These are phyloP conservation scores for Solanum peruvianum DNA, from an alignment of 257 asterid species.

Conservation along the genomic window DNA sequence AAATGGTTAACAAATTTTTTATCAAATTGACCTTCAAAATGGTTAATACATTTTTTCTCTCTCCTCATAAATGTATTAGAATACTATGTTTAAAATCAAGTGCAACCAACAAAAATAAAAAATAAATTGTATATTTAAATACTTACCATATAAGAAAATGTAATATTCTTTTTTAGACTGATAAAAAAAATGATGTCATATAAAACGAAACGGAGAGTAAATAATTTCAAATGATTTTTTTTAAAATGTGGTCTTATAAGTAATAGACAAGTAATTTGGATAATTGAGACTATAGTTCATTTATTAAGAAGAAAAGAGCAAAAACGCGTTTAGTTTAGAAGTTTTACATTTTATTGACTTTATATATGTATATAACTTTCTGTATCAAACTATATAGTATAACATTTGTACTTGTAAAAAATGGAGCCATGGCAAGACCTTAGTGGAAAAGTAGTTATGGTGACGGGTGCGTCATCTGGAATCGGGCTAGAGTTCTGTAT, in stretches of 20 bases:
- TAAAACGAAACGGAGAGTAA: no score
- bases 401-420: background rate
- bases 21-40: no score
- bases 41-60: no score
- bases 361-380: background rate
- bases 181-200: rapidly evolving
- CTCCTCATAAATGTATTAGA: no score
- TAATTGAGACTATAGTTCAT: no score
- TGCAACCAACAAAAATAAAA: no score
- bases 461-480: conserved; percentile 13
- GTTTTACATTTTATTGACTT: background rate
- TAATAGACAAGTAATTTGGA: background rate
- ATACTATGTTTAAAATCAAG: no score
- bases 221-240: no score
- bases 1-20: no score
- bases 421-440: conserved; percentile 6
- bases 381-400: background rate
- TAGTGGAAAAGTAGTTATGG: conserved; percentile 3
- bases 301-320: background rate
- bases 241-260: background rate
- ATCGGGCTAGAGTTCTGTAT: conserved; percentile 21
- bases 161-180: no score
- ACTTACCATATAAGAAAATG: no score
- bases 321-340: background rate
- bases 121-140: no score